Evolutionary conservation across 495 filamentous ascomycete genomes (phyloP).

Genomic region (Aspergillus bertholletiae): DNA sequence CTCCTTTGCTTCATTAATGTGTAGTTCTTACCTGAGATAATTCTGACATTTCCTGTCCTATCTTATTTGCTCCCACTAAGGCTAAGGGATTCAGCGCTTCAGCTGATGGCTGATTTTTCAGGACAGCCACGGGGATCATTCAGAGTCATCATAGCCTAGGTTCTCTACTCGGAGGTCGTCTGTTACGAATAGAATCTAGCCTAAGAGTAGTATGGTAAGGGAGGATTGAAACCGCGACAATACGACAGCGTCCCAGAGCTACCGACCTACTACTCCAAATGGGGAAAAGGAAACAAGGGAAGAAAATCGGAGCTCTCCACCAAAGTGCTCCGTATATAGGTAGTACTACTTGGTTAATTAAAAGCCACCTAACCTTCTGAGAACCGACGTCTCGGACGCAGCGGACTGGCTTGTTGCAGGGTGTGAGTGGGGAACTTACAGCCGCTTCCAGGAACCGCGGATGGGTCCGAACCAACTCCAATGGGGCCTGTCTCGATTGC

Average conservation of each 20-base stretch:
- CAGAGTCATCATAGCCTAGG: background rate
- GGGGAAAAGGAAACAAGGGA: slow-evolving; percentile 8
- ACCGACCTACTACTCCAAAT: slow-evolving; percentile 11
- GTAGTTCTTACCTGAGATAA: background rate
- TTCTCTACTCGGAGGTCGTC: background rate
- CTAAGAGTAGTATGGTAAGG: background rate
- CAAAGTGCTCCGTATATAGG: slow-evolving; percentile 1
- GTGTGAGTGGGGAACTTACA: slow-evolving; percentile 13
- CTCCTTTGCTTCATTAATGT: background rate
- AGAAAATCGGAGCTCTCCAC: slow-evolving; percentile 1
- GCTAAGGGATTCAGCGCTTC: background rate
- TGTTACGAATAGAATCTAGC: background rate
- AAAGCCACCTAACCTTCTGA: slow-evolving; percentile 10
- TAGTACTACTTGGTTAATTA: slow-evolving; percentile 17
- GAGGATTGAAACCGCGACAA: background rate
- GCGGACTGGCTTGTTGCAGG: slow-evolving; percentile 15
- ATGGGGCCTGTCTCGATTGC: slow-evolving; percentile 20
- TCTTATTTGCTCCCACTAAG: background rate
- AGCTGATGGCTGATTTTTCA: background rate
- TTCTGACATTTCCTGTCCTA: background rate
- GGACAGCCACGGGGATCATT: background rate
- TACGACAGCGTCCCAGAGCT: background rate
- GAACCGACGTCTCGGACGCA: slow-evolving; percentile 18
- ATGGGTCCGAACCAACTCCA: slow-evolving; percentile 22
- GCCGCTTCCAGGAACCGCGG: slow-evolving; percentile 18